These are phyloP conservation scores for Millerozyma acaciae DNA, from an alignment of 805 yeast species.

Conservation along the genomic window DNA sequence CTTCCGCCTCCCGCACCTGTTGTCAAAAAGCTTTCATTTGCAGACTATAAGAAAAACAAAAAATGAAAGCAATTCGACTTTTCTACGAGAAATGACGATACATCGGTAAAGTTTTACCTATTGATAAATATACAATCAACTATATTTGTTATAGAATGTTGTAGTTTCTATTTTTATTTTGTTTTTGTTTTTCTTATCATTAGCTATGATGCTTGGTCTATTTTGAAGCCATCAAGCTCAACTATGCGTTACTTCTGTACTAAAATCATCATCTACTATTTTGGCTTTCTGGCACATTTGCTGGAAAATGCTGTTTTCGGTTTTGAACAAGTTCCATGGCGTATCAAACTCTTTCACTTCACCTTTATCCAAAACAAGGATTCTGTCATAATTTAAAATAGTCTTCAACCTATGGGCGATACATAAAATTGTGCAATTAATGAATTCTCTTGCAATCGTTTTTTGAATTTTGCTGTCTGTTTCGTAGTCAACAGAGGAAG, in stretches of 20 bases:
- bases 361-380: slow-evolving; percentile 80
- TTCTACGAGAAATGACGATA: no score
- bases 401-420: slow-evolving; percentile 86
- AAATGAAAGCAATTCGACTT: slow-evolving; percentile 15
- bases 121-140: background rate
- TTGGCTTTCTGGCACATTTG: slow-evolving; percentile 62
- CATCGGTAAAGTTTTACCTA: no score
- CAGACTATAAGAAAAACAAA: slow-evolving; percentile 67
- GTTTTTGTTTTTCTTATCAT: no score
- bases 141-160: background rate
- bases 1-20: slow-evolving; percentile 24
- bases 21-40: slow-evolving; percentile 58
- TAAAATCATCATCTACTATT: slow-evolving; percentile 44
- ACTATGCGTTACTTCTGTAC: background rate
- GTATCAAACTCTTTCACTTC: slow-evolving; percentile 70
- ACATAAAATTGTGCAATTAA: slow-evolving; percentile 71
- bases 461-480: slow-evolving; percentile 77
- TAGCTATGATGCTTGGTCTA: no score
- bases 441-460: slow-evolving; percentile 69
- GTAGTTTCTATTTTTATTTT: background rate
- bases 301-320: slow-evolving; percentile 53
- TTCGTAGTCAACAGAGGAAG: slow-evolving; percentile 77
- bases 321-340: slow-evolving; percentile 60
- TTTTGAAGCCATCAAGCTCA: background rate
- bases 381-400: slow-evolving; percentile 68